Percentiles rank a stretch among this genome's conserved stretches.
phyloP scores from a whole-genome alignment of 441 rosid genomes.

The Populus hybrid region DNA sequence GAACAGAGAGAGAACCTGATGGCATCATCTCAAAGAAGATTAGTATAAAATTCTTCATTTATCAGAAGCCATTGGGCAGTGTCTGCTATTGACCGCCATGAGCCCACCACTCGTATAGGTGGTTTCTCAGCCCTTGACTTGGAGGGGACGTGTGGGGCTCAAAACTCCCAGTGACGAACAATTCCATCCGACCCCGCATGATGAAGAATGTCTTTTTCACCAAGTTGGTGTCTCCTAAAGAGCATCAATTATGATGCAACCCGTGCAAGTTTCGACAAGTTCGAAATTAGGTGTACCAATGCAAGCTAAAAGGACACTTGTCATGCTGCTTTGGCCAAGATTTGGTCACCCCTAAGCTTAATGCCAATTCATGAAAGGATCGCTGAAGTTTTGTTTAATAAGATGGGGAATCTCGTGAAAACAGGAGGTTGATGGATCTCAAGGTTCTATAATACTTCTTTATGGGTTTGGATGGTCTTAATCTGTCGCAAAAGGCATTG shows the following conservation, averaged over 20 bases:
- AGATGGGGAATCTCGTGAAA: background rate
- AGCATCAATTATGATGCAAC: background rate
- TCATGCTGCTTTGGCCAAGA: background rate
- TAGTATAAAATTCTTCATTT: background rate
- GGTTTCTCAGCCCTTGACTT: constrained; percentile 9
- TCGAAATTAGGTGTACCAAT: background rate
- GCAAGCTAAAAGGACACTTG: background rate
- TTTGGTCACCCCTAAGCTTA: background rate
- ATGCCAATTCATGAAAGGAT: background rate
- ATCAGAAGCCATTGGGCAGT: background rate
- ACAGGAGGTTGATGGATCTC: background rate
- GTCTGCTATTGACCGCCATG: background rate
- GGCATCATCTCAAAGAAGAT: background rate
- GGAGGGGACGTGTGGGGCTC: constrained; percentile 7
- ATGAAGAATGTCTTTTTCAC: constrained; percentile 1
- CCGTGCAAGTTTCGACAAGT: background rate
- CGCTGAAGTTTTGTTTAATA: background rate
- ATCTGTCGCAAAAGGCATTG: background rate
- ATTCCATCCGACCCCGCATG: constrained; percentile 5
- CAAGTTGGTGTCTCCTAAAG: background rate
- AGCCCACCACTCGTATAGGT: constrained; percentile 10
- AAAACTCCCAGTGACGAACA: constrained; percentile 12
- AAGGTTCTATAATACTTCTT: background rate
- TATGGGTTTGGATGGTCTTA: background rate
- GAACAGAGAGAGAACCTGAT: no score